A percentile compares a stretch with the other conserved stretches of the same genome.
phyloP scores from a whole-genome alignment of 352 stramenopile genomes.

The Aphanomyces invadans region DNA sequence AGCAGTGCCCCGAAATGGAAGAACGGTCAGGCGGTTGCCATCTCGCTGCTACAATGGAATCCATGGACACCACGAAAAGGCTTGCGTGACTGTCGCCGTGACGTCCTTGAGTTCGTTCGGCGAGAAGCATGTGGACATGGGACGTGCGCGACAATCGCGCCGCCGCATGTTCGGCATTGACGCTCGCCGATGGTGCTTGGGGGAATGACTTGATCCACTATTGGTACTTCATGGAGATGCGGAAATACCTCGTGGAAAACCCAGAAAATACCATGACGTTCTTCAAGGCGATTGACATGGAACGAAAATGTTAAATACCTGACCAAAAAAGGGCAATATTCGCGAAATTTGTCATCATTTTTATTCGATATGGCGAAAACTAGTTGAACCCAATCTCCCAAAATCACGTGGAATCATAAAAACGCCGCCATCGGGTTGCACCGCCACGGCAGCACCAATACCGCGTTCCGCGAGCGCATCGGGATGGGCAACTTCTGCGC shows the following conservation, averaged over 20 bases:
- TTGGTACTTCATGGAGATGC: background rate
- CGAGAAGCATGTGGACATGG: background rate
- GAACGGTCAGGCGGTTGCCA: too few species aligned
- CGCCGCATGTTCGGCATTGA: background rate
- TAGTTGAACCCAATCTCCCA: background rate
- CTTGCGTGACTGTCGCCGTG: too few species aligned
- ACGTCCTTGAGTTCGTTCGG: too few species aligned
- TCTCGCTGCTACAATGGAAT: too few species aligned
- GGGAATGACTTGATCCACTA: background rate
- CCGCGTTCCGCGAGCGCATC: background rate
- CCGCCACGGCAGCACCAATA: background rate
- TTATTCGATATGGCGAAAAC: background rate
- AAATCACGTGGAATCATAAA: background rate
- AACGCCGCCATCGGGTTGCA: background rate
- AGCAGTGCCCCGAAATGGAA: too few species aligned
- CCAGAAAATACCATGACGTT: background rate
- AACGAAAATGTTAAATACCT: background rate
- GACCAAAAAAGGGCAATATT: too few species aligned
- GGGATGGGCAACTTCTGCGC: constrained; percentile 16
- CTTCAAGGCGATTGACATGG: background rate
- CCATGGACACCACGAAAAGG: too few species aligned
- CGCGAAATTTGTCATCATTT: too few species aligned
- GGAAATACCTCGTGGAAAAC: background rate
- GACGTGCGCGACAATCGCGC: background rate
- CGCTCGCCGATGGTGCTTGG: background rate